Evolutionary conservation across 345 rosid genomes (phyloP), one percentile per base, ranked within the genome.

Genomic region (Aethionema arabicum): DNA sequence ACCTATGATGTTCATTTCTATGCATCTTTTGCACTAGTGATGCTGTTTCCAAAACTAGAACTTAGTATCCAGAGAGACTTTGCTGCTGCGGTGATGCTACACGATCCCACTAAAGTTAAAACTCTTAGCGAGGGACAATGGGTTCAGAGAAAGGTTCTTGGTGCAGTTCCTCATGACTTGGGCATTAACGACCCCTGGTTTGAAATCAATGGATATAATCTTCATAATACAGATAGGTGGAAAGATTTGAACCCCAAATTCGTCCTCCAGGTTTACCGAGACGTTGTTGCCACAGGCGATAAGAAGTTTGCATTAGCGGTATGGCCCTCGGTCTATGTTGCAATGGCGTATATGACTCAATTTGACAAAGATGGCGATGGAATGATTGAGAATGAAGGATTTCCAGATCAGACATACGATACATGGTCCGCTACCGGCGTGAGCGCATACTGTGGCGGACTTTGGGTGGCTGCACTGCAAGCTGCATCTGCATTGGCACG

Each of bases 341-440:
- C 97, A 0, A 87, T 92, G 88, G 95, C 93, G 11, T 89, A 76
- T 64, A 89, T 92, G 97, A 81, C 82, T 36, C 97, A 89, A 72
- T 89, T 89, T 67, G 98, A 92, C 63, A 87, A 65, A 79, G 97
- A 92, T 56, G 90, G 93, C 5, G 98, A 92, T 68, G 97, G 95
- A 32, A 90, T 89, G 91, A 89, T 92, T 52, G 96, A 92, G 65
- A 92, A 92, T 55, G 98, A 92, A 2, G 97, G 93, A 8, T 92
- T 92, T 60, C 98, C 98, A 7, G 98, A 92, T 72, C 97, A 87
- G 76, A 92, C 98, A 54, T 92, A 92, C 41, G 98, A 92, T 66
- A 82, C 88, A n/a, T 89, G 98, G 98, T 85, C 95, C 4, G 95
- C 84, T 8, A 75, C 84, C 49, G 97, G 97, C 21, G 79, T 89